phyloP scores from a whole-genome alignment of 768 basidiomycete genomes.

The Albatrellus ellisii region DNA sequence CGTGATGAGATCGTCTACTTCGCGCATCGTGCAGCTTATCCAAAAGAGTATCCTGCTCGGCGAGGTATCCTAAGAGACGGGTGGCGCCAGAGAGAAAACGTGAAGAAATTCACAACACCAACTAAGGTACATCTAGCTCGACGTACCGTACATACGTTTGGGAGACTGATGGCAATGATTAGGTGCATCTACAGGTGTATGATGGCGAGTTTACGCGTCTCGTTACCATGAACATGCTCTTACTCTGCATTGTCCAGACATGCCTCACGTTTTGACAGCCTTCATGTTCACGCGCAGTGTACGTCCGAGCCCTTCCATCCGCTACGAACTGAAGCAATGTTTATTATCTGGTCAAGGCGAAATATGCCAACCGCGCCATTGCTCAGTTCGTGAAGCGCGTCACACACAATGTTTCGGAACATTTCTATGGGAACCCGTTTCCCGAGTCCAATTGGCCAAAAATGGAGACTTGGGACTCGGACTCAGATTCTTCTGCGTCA shows the following conservation, averaged over 20 bases:
- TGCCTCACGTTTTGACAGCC: constrained; percentile 64
- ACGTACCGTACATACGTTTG: too few relatives aligned
- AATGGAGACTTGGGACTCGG: too few relatives aligned
- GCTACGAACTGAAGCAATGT: neutral
- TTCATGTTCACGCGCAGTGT: constrained; percentile 54
- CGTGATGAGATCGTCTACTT: constrained; percentile 68
- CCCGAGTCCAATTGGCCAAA: constrained; percentile 27
- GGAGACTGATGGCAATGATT: constrained; percentile 20
- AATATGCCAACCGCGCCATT: constrained; percentile 45
- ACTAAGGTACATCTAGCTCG: constrained; percentile 30
- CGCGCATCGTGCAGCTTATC: constrained; percentile 72
- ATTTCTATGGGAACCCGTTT: constrained; percentile 31
- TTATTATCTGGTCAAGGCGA: constrained; percentile 26
- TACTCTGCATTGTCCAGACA: constrained; percentile 26
- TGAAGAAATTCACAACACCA: constrained; percentile 33
- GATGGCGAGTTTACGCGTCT: constrained; percentile 34
- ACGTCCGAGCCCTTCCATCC: constrained; percentile 11
- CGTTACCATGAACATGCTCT: neutral
- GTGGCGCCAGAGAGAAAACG: constrained; percentile 37
- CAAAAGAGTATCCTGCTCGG: constrained; percentile 46
- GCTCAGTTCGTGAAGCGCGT: constrained; percentile 45
- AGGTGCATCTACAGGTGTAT: constrained; percentile 67
- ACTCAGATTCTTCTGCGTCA: too few relatives aligned
- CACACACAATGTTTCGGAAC: constrained; percentile 24
- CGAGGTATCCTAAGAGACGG: constrained; percentile 34